Evolutionary conservation across 768 basidiomycete species (phyloP), one percentile per base, ranked within the genome.

Genomic region (Rhodosporidiobolus sp.): DNA sequence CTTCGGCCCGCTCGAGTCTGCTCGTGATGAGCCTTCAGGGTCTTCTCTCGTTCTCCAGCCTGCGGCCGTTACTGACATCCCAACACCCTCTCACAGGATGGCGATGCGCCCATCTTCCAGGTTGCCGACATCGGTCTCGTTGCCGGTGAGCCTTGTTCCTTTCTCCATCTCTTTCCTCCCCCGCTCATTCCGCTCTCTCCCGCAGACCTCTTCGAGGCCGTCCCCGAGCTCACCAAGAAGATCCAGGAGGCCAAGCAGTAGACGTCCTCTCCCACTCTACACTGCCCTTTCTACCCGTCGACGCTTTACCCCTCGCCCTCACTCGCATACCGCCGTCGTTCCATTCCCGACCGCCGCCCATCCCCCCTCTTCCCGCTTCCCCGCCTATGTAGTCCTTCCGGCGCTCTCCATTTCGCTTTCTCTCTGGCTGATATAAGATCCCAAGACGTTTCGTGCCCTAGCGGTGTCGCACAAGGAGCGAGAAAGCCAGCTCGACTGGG

Each of bases 61-160:
- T 32, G 10, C 30, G 20, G 30, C 26, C 14, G 30, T 67, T 22
- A 34, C 52, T 64, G 28, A 55, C 22, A 12, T 22, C 10, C n/a
- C 9, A 26, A 66, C 75, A 28, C 45, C 45, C n/a, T n/a, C 24
- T 19, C n/a, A 14, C 77, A 94, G 92, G 95, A 97, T 80, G 86
- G 92, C 53, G 96, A 99, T 78, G 96, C 96, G 16, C 96, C 96
- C 1, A 99, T 99, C 79, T 97, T 97, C 87, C 95, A 98, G 82
- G 90, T 99, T 5, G 96, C 96, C 26, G 96, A 99, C 81, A 86
- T 89, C 22, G 95, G 95, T 1, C 87, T 99, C 24, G 93, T 96
- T 8, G 95, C 88, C 49, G 74, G 74, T 72, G 4, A 24, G 67
- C 61, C 19, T 28, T n/a, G 28, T 17, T 32, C 64, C 26, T 14